phyloP scores from a whole-genome alignment of 2,329 filamentous ascomycete genomes.

The Ophiocordyceps sinensis region DNA sequence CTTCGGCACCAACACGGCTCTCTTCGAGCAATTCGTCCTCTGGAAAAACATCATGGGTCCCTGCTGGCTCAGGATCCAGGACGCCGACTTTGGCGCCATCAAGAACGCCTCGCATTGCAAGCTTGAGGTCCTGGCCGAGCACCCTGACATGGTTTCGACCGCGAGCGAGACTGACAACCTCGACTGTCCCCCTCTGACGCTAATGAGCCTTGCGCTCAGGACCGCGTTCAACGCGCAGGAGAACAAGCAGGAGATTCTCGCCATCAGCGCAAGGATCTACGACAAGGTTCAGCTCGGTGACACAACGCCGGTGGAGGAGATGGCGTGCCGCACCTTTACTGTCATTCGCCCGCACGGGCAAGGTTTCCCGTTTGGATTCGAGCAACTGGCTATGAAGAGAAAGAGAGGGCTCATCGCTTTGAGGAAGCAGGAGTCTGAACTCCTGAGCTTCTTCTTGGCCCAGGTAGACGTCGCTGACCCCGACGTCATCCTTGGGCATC shows the following conservation, averaged over 20 bases:
- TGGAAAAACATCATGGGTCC: conserved; percentile 99
- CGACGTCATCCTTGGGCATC: conserved; percentile 85
- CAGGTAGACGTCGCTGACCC: conserved; percentile 80
- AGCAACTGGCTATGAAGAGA: conserved; percentile 55
- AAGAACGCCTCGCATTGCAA: conserved; percentile 97
- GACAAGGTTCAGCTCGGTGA: conserved; percentile 79
- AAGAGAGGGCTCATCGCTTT: conserved; percentile 65
- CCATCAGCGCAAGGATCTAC: conserved; percentile 84
- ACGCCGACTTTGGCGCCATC: conserved; percentile 67
- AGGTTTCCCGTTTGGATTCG: conserved; percentile 76
- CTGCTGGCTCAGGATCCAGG: conserved; percentile 87
- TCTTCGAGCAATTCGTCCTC: conserved; percentile 96
- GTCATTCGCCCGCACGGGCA: conserved; percentile 68
- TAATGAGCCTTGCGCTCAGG: conserved; percentile 90
- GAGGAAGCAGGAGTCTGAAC: conserved; percentile 69
- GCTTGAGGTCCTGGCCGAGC: conserved; percentile 69
- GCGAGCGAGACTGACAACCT: conserved; percentile 66
- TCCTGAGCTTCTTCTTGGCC: conserved; percentile 79
- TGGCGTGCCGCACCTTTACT: conserved; percentile 84
- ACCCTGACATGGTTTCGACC: conserved; percentile 61
- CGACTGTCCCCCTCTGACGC: conserved; percentile 72
- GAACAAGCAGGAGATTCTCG: conserved; percentile 91
- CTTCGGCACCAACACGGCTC: conserved; percentile 81
- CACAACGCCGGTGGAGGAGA: conserved; percentile 73
- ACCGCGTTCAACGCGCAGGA: conserved; percentile 81